A percentile compares a stretch with the other conserved stretches of the same genome.
Conservation (phyloP, 352 stramenopile genomes). For the Phytophthora ohioensis region DNA sequence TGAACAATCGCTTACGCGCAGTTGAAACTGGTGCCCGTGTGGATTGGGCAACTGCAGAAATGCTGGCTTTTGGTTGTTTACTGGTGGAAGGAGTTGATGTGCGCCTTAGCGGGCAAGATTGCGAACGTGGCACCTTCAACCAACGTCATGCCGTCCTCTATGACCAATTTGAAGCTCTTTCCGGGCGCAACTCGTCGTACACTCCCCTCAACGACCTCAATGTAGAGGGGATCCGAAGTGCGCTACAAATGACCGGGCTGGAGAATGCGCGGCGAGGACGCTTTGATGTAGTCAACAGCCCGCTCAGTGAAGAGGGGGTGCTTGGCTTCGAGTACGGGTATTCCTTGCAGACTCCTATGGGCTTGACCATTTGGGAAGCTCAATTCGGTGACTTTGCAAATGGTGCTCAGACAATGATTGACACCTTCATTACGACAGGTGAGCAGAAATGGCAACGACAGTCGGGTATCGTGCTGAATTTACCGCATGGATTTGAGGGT, state of each 20-base stretch:
- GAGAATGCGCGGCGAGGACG: constrained; percentile 52
- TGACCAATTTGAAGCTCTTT: constrained; percentile 85
- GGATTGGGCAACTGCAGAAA: constrained; percentile 91
- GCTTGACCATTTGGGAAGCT: constrained; percentile 93
- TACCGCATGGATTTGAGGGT: constrained; percentile 90
- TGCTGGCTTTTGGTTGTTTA: constrained; percentile 86
- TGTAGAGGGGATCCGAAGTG: constrained; percentile 53
- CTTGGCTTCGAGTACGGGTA: constrained; percentile 92
- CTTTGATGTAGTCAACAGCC: constrained; percentile 87
- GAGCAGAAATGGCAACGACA: constrained; percentile 94
- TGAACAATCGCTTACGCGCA: constrained; percentile 84
- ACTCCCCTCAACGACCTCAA: constrained; percentile 93
- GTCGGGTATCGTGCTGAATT: constrained; percentile 78
- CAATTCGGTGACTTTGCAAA: constrained; percentile 93
- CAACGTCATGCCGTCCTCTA: constrained; percentile 91
- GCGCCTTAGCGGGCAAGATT: constrained; percentile 90
- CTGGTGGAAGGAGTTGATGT: constrained; percentile 88
- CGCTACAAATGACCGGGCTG: constrained; percentile 48
- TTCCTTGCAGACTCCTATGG: constrained; percentile 75
- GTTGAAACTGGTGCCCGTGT: constrained; percentile 85
- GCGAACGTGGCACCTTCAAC: constrained; percentile 91
- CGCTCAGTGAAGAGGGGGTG: constrained; percentile 85
- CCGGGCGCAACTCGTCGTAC: constrained; percentile 90
- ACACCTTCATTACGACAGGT: constrained; percentile 85
- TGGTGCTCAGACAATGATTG: constrained; percentile 89